Evolutionary conservation across 768 basidiomycete genomes (phyloP), one percentile per base, ranked within the genome.

Genomic region (Kwoniella sp.): DNA sequence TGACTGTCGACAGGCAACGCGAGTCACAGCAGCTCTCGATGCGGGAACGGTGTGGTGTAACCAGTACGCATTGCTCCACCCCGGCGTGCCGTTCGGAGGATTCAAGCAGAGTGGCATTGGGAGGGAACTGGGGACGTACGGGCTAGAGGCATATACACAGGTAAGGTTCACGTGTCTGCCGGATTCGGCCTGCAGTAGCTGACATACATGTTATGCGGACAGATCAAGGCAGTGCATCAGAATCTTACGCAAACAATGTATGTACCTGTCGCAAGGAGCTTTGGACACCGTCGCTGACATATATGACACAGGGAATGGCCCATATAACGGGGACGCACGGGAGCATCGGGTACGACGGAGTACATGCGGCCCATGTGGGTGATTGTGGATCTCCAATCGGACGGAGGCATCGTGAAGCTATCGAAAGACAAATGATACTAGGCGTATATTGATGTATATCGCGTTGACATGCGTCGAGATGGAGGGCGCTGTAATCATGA

Each of bases 31-130:
- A 78, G 84, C 81, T 61, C 82, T 96, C 60, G 85, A 89, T 71
- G 90, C 91, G 3, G 93, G 93, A 29, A 92, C 70, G 1, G 89
- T 74, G 51, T 94, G 93, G 92, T 86, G 93, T 62, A 96, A 96
- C 80, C 88, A 91, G 76, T 74, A 71, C 26, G 68, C 63, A 25
- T 53, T 66, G 30, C 79, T 94, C 61, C 85, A 86, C 80, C 90
- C 90, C 79, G 91, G 92, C 61, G 89, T 90, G 23, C 89, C 91
- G 0, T 92, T 92, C 72, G 91, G 91, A 59, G 91, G 91, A 9
- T 91, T 84, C 84, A 92, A 91, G 83, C 86, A 88, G 72, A 87
- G 86, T 29, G 90, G 90, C 53, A 87, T 90, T 17, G 90, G 90
- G 15, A 84, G 89, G 23, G 90, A 91, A 77, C 76, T 88, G 47